Percentiles rank a stretch among this genome's conserved stretches.
phyloP scores from a whole-genome alignment of 345 rosid species.

The Euphorbia pulcherrima region DNA sequence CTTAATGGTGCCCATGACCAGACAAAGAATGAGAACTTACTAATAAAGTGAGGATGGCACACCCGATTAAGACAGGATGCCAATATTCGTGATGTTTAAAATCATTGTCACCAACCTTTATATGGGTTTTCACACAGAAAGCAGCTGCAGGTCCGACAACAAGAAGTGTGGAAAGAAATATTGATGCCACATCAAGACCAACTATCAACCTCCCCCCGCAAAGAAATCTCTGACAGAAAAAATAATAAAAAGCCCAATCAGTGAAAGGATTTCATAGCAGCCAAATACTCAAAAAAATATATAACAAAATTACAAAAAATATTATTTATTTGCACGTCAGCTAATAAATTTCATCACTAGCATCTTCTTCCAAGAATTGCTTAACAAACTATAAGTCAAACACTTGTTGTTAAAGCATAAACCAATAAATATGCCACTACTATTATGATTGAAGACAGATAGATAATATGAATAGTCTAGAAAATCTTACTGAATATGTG shows the following conservation, averaged over 20 bases:
- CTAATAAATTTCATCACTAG: background rate
- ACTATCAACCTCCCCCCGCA: conserved; percentile 80
- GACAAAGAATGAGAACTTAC: conserved; percentile 39
- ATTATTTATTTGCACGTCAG: background rate
- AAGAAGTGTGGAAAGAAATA: conserved; percentile 59
- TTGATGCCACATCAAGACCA: conserved; percentile 81
- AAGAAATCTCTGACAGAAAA: conserved; percentile 61
- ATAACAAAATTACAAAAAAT: too few relatives aligned
- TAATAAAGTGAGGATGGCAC: conserved; percentile 49
- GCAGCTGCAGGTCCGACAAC: conserved; percentile 65
- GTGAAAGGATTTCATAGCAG: background rate
- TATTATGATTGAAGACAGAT: background rate
- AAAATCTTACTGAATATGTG: background rate
- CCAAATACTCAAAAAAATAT: background rate
- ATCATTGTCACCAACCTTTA: conserved; percentile 40
- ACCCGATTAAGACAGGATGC: conserved; percentile 42
- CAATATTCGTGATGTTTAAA: conserved; percentile 25
- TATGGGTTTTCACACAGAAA: conserved; percentile 54
- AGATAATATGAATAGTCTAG: background rate
- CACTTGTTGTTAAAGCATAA: background rate
- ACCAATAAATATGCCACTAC: background rate
- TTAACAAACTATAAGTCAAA: background rate
- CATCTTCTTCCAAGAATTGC: background rate
- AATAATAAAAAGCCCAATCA: background rate
- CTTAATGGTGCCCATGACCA: background rate